phyloP scores from a whole-genome alignment of 306 rosid species.

The Vicia sativa region DNA sequence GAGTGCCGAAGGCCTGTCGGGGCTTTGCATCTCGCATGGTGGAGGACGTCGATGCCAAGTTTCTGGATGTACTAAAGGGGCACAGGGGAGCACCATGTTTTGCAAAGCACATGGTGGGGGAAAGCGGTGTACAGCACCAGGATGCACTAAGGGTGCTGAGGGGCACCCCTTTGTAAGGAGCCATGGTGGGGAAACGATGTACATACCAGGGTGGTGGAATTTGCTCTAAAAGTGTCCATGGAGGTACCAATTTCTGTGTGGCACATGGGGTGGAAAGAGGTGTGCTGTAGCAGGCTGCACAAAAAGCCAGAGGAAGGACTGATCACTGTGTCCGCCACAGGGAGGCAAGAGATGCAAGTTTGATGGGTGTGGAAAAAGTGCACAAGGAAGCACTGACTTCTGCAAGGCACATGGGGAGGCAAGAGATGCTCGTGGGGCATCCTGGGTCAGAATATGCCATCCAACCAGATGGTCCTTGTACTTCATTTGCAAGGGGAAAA shows the following conservation, averaged over 20 bases:
- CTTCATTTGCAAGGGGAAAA: slow-evolving; percentile 85
- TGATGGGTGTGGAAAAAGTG: slow-evolving; percentile 91
- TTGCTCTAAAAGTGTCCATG: slow-evolving; percentile 90
- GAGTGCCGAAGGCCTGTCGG: slow-evolving; percentile 96
- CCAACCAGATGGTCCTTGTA: slow-evolving; percentile 66
- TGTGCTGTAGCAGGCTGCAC: slow-evolving; percentile 88
- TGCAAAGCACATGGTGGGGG: slow-evolving; percentile 99
- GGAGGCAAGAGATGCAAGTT: slow-evolving; percentile 93
- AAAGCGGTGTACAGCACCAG: slow-evolving; percentile 80
- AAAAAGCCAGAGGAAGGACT: slow-evolving; percentile 94
- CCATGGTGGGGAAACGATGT: slow-evolving; percentile 95
- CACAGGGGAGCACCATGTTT: slow-evolving; percentile 94
- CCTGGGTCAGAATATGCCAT: slow-evolving; percentile 66
- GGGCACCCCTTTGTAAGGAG: slow-evolving; percentile 97
- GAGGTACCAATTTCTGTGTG: slow-evolving; percentile 92
- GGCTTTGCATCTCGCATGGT: slow-evolving; percentile 96
- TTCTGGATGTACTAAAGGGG: slow-evolving; percentile 84
- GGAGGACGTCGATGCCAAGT: slow-evolving; percentile 94
- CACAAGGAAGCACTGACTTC: slow-evolving; percentile 94
- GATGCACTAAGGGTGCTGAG: slow-evolving; percentile 96
- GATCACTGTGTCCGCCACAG: slow-evolving; percentile 96
- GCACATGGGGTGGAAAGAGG: slow-evolving; percentile 99
- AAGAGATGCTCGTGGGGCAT: slow-evolving; percentile 94
- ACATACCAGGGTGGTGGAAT: slow-evolving; percentile 80
- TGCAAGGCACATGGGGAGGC: slow-evolving; percentile 99